Conservation (phyloP, 2,329 filamentous ascomycete genomes). For the Penicillium sp. region DNA sequence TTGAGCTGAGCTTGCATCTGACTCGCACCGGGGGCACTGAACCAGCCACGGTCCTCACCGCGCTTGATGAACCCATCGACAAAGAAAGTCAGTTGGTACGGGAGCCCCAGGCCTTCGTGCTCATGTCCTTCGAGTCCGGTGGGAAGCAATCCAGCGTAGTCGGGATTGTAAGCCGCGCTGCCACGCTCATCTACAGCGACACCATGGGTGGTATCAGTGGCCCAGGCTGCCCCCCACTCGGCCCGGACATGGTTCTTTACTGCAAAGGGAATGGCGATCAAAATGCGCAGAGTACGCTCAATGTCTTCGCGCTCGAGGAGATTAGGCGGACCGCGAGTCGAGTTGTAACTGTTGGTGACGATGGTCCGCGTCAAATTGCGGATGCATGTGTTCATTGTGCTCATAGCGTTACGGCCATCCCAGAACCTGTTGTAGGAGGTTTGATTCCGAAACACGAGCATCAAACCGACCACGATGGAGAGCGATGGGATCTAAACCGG, state of each 20-base stretch:
- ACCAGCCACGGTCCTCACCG: constrained; percentile 52
- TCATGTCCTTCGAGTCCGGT: constrained; percentile 49
- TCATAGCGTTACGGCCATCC: constrained; percentile 54
- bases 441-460: constrained; percentile 62
- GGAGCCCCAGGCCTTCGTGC: constrained; percentile 53
- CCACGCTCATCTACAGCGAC: constrained; percentile 28
- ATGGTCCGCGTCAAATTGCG: constrained; percentile 55
- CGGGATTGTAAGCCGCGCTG: constrained; percentile 35
- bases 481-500: constrained; percentile 50
- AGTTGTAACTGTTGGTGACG: constrained; percentile 43
- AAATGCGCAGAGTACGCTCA: constrained; percentile 53
- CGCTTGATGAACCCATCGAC: constrained; percentile 56
- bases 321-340: constrained; percentile 26
- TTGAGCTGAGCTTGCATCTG: constrained; percentile 56
- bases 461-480: constrained; percentile 60
- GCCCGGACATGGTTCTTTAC: constrained; percentile 60
- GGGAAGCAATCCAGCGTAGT: constrained; percentile 49
- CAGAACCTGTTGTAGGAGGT: constrained; percentile 62
- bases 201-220: constrained; percentile 20
- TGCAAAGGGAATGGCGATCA: constrained; percentile 58
- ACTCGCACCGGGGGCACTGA: constrained; percentile 53
- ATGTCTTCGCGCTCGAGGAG: constrained; percentile 49
- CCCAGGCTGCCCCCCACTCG: constrained; percentile 52
- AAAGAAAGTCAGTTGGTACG: constrained; percentile 56
- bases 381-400: constrained; percentile 51